Percentiles rank a stretch among this genome's conserved stretches.
phyloP scores from a whole-genome alignment of 1,284 basidiomycete genomes.

The Blastosporella zonata region DNA sequence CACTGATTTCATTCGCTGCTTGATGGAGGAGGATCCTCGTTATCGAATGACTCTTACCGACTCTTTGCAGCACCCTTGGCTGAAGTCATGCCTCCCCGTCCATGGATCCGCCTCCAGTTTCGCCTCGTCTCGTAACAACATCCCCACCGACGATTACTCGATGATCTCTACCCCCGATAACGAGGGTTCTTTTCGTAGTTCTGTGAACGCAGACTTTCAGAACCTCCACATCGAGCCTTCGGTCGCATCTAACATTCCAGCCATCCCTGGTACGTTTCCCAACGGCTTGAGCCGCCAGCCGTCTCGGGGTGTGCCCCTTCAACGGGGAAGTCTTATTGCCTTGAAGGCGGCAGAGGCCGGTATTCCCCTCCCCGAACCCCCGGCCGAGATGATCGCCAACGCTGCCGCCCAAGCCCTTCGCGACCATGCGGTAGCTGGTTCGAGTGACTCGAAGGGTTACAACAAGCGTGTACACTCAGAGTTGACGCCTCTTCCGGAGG shows the following conservation, averaged over 20 bases:
- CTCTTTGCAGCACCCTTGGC: conserved; percentile 33
- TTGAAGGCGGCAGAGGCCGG: conserved; percentile 37
- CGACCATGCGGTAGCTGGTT: conserved; percentile 17
- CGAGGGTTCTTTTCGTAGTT: conserved; percentile 22
- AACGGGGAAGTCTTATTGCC: conserved; percentile 47
- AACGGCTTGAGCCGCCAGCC: conserved; percentile 20
- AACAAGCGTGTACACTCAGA: conserved; percentile 41
- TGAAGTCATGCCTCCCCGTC: conserved; percentile 37
- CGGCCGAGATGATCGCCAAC: conserved; percentile 41
- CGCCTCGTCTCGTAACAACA: conserved; percentile 4
- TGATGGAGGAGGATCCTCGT: conserved; percentile 33
- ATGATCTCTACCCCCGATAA: conserved; percentile 25
- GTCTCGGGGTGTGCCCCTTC: conserved; percentile 34
- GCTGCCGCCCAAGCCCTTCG: conserved; percentile 24
- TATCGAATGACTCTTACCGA: conserved; percentile 33
- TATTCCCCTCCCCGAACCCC: conserved; percentile 33
- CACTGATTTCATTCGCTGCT: conserved; percentile 34
- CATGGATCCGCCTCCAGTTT: conserved; percentile 18
- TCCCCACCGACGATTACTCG: conserved; percentile 27
- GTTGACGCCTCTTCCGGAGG: conserved; percentile 39
- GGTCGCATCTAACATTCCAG: conserved; percentile 14
- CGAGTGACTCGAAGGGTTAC: conserved; percentile 27
- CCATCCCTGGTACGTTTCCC: conserved; percentile 16
- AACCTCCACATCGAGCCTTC: conserved; percentile 27
- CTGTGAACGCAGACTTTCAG: conserved; percentile 34